phyloP scores from a whole-genome alignment of 1,139 yeast species.

The Kurtzmaniella quercitrusa region DNA sequence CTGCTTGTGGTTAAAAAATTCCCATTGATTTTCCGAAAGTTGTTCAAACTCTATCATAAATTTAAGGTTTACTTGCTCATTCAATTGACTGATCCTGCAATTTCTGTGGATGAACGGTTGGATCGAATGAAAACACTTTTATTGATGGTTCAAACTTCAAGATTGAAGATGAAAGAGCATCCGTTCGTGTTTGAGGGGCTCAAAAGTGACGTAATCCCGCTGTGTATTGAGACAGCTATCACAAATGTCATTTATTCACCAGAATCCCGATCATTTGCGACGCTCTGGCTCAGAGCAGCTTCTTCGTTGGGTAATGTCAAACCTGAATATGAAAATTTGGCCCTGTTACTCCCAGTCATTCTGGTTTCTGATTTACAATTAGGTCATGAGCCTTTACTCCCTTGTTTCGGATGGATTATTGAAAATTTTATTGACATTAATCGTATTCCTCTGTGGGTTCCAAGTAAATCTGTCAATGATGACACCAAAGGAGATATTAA shows the following conservation, averaged over 20 bases:
- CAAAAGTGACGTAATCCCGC: constrained; percentile 50
- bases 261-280: constrained; percentile 66
- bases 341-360: constrained; percentile 34
- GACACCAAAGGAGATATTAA: background rate
- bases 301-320: background rate
- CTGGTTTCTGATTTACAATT: constrained; percentile 24
- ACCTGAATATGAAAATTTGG: constrained; percentile 26
- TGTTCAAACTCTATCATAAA: constrained; percentile 65
- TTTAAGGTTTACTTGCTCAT: constrained; percentile 60
- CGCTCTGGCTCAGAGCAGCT: constrained; percentile 62
- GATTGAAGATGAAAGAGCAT: constrained; percentile 66
- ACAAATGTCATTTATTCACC: constrained; percentile 75
- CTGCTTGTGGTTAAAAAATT: constrained; percentile 47
- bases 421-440: constrained; percentile 39
- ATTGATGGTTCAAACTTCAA: constrained; percentile 60
- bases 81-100: constrained; percentile 61
- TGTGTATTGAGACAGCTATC: constrained; percentile 80
- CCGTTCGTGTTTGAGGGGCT: constrained; percentile 49
- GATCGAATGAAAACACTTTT: constrained; percentile 69
- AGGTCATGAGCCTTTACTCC: constrained; percentile 43
- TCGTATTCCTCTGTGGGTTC: constrained; percentile 20
- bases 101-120: constrained; percentile 56
- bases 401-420: constrained; percentile 74
- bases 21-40: constrained; percentile 67
- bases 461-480: background rate